phyloP scores from a whole-genome alignment of 2,329 filamentous ascomycete genomes.

The Dryadomyces quercivorus region DNA sequence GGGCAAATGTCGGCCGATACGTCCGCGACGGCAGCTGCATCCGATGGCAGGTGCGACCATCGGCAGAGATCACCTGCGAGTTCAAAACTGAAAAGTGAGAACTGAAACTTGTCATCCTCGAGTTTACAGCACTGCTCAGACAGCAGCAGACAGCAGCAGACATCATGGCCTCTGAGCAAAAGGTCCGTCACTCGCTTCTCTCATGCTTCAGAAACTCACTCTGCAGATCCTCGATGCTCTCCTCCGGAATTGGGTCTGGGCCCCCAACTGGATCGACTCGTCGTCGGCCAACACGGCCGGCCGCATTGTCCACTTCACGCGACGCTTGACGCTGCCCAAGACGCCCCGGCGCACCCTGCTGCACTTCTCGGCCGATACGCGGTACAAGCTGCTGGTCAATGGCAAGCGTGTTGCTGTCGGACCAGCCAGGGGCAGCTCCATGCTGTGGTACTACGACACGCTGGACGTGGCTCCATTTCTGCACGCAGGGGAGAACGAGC shows the following conservation, averaged over 20 bases:
- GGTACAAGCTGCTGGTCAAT: conserved; percentile 30
- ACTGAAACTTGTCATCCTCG: no score
- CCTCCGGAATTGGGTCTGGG: conserved; percentile 27
- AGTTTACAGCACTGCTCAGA: no score
- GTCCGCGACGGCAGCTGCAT: neutral
- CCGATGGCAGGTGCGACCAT: no score
- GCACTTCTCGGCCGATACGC: conserved; percentile 25
- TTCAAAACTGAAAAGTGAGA: no score
- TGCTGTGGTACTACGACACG: conserved; percentile 22
- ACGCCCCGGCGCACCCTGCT: conserved; percentile 10
- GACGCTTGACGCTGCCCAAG: conserved; percentile 13
- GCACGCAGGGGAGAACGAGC: conserved; percentile 14
- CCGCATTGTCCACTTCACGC: conserved; percentile 19
- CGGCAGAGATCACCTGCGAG: no score
- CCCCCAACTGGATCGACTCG: conserved; percentile 21
- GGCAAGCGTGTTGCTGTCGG: conserved; percentile 22
- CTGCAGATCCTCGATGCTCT: conserved; percentile 19
- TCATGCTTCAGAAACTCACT: neutral
- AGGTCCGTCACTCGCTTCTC: neutral
- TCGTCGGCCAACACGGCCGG: conserved; percentile 20
- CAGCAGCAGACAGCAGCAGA: no score
- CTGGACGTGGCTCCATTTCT: conserved; percentile 18
- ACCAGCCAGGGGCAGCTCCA: conserved; percentile 21
- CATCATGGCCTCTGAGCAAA: neutral
- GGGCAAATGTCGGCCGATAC: neutral